Conservation (phyloP, 2,329 filamentous ascomycete genomes). For the Colletotrichum spinosum region DNA sequence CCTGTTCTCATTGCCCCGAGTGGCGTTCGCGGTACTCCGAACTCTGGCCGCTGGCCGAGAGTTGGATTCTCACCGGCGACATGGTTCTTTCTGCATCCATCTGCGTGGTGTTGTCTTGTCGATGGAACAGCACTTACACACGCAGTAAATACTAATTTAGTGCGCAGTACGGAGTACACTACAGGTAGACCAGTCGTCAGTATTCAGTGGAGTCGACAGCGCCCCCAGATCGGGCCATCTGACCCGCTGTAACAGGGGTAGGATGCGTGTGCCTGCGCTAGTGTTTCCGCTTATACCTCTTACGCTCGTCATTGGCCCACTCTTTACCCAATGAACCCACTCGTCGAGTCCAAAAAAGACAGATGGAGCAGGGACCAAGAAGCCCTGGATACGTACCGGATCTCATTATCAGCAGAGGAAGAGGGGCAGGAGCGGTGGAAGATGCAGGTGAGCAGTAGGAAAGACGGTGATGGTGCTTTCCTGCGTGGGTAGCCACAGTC, state of each 20-base stretch:
- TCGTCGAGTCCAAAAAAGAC: not conserved
- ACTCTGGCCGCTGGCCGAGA: too few relatives aligned
- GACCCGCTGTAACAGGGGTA: constrained; percentile 23
- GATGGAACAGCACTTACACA: too few relatives aligned
- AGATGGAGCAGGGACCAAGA: constrained; percentile 6
- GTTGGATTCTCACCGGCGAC: too few relatives aligned
- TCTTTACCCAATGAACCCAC: not conserved
- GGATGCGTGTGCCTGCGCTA: constrained; percentile 37
- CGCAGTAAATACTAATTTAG: too few relatives aligned
- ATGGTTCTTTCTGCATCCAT: too few relatives aligned
- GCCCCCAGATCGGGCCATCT: constrained; percentile 35
- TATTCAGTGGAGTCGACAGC: constrained; percentile 3
- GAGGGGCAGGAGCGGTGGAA: constrained; percentile 25
- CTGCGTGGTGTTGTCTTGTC: too few relatives aligned
- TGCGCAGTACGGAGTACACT: too few relatives aligned
- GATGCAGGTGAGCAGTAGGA: not conserved
- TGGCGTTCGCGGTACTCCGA: too few relatives aligned
- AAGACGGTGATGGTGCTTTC: too few relatives aligned
- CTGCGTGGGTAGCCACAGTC: constrained; percentile 7
- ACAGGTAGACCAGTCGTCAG: not conserved
- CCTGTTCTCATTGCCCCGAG: too few relatives aligned
- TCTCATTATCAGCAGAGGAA: constrained; percentile 6
- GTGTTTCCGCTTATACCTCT: constrained; percentile 38
- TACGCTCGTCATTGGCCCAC: constrained; percentile 13
- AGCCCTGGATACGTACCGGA: not conserved